phyloP scores from a whole-genome alignment of 768 basidiomycete species.

The Kwoniella newhampshirensis region DNA sequence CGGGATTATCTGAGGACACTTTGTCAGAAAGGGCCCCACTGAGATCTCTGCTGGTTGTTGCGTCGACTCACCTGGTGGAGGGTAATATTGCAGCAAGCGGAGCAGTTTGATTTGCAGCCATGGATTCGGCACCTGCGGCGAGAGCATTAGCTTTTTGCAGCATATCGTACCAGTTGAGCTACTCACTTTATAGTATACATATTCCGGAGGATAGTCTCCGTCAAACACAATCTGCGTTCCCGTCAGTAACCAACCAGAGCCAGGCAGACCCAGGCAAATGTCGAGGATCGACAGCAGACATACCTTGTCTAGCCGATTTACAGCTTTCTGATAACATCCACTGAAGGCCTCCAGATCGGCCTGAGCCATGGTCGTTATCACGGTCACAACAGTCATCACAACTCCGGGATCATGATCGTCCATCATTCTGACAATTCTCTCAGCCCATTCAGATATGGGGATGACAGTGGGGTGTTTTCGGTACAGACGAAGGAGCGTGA shows the following conservation, averaged over 20 bases:
- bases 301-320: conserved; percentile 81
- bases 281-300: conserved; percentile 35
- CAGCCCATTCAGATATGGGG: conserved; percentile 90
- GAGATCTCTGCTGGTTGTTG: no score
- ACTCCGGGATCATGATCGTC: conserved; percentile 92
- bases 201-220: conserved; percentile 80
- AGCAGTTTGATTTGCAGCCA: conserved; percentile 97
- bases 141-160: background rate
- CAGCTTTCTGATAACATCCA: conserved; percentile 92
- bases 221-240: conserved; percentile 75
- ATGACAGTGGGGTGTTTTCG: conserved; percentile 94
- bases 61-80: conserved; percentile 73
- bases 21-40: no score
- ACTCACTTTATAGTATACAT: conserved; percentile 81
- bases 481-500: conserved; percentile 87
- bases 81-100: conserved; percentile 89
- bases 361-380: conserved; percentile 92
- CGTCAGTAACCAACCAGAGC: conserved; percentile 2
- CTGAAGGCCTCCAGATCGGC: conserved; percentile 86
- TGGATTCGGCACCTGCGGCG: conserved; percentile 73
- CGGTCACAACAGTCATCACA: conserved; percentile 85
- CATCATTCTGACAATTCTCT: conserved; percentile 92
- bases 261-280: no score
- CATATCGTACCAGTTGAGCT: background rate
- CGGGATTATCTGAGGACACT: conserved; percentile 77